Percentiles rank a stretch among this genome's conserved stretches.
Evolutionary conservation across 345 rosid species (phyloP).

Genomic region (Bruguiera parviflora): DNA sequence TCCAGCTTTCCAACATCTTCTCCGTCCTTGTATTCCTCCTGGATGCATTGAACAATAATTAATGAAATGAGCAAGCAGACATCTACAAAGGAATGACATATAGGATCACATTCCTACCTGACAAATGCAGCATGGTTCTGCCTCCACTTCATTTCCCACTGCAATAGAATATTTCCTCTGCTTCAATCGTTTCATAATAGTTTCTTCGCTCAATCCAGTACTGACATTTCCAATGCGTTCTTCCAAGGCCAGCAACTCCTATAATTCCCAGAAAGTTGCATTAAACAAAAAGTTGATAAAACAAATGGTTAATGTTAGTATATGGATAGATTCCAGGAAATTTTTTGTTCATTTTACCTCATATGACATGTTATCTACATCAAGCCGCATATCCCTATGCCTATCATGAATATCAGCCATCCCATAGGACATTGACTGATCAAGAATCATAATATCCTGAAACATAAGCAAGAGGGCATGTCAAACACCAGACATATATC

Average conservation of each 20-base stretch:
- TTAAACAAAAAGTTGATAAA: not conserved
- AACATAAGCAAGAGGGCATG: slow-evolving; percentile 15
- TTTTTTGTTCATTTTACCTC: slow-evolving; percentile 50
- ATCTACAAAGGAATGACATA: not conserved
- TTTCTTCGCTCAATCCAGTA: slow-evolving; percentile 81
- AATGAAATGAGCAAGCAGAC: not conserved
- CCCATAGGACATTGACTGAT: slow-evolving; percentile 63
- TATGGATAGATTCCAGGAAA: not conserved
- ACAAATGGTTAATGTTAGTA: not conserved
- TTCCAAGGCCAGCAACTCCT: slow-evolving; percentile 86
- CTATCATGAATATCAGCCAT: slow-evolving; percentile 65
- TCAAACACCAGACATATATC: not conserved
- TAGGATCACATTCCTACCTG: slow-evolving; percentile 46
- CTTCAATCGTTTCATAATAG: slow-evolving; percentile 44
- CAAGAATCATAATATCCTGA: slow-evolving; percentile 82
- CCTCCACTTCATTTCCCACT: slow-evolving; percentile 35
- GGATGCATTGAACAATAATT: slow-evolving; percentile 12
- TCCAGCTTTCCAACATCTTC: slow-evolving; percentile 67
- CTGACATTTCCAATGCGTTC: slow-evolving; percentile 89
- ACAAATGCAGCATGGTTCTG: slow-evolving; percentile 85
- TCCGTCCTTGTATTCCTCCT: slow-evolving; percentile 74
- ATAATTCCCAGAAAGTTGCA: slow-evolving; percentile 14
- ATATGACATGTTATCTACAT: slow-evolving; percentile 95
- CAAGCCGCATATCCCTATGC: slow-evolving; percentile 93
- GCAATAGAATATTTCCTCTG: slow-evolving; percentile 35